Percentiles rank a stretch among this genome's conserved stretches.
phyloP scores from a whole-genome alignment of 2,329 filamentous ascomycete species.

The Penicillium expansum region DNA sequence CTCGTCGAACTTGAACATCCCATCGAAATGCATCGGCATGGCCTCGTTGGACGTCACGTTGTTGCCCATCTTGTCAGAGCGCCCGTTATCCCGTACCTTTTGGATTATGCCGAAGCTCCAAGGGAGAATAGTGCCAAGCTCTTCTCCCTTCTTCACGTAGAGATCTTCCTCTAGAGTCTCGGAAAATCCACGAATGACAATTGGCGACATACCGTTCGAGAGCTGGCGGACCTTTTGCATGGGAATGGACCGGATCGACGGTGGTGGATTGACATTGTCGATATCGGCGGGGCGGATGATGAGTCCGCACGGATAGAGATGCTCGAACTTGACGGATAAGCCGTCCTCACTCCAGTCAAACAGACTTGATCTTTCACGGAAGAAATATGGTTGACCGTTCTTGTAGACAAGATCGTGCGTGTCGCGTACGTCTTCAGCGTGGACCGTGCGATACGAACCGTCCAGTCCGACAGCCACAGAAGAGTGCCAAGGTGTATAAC shows the following conservation, averaged over 20 bases:
- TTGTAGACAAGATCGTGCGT: slow-evolving; percentile 50
- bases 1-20: slow-evolving; percentile 54
- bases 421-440: slow-evolving; percentile 27
- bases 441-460: slow-evolving; percentile 26
- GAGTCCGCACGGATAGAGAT: slow-evolving; percentile 45
- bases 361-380: slow-evolving; percentile 50
- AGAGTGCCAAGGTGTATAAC: slow-evolving; percentile 37
- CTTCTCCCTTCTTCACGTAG: slow-evolving; percentile 48
- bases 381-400: slow-evolving; percentile 49
- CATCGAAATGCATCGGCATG: slow-evolving; percentile 60
- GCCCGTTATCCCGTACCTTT: slow-evolving; percentile 52
- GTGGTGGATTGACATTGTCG: slow-evolving; percentile 21
- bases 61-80: slow-evolving; percentile 47
- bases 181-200: slow-evolving; percentile 54
- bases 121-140: slow-evolving; percentile 49
- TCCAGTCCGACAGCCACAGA: slow-evolving; percentile 32
- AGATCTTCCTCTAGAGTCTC: slow-evolving; percentile 47
- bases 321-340: slow-evolving; percentile 40
- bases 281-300: slow-evolving; percentile 24
- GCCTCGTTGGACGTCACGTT: slow-evolving; percentile 55
- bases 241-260: slow-evolving; percentile 23
- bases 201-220: slow-evolving; percentile 52
- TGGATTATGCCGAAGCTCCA: slow-evolving; percentile 56
- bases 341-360: slow-evolving; percentile 43
- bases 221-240: slow-evolving; percentile 38